Evolutionary conservation across 2,329 filamentous ascomycete genomes (phyloP).

Genomic region (Trichoderma atrobrunneum): DNA sequence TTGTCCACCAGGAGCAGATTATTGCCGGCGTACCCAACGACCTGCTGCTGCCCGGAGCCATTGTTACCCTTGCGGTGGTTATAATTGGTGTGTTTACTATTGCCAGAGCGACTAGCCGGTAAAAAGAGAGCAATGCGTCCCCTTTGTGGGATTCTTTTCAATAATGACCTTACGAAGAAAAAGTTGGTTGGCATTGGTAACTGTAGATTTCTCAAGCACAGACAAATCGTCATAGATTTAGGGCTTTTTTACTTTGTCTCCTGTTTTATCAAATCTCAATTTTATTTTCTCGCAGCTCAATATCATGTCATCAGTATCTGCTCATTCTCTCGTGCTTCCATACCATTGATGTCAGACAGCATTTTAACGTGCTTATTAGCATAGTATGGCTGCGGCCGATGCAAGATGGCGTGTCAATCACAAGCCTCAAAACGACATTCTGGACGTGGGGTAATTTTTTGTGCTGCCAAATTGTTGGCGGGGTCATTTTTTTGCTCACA

Average conservation of each 20-base stretch:
- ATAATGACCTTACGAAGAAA: conserved; percentile 41
- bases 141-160: conserved; percentile 19
- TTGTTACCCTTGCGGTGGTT: conserved; percentile 90
- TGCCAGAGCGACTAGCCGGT: conserved; percentile 62
- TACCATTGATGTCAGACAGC: neutral
- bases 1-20: conserved; percentile 65
- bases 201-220: conserved; percentile 20
- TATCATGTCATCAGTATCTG: neutral
- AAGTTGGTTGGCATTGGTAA: conserved; percentile 20
- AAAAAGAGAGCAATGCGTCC: conserved; percentile 25
- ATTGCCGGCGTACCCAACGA: conserved; percentile 94
- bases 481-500: neutral
- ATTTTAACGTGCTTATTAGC: neutral
- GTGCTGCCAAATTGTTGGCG: neutral
- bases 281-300: neutral
- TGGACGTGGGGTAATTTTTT: neutral
- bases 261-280: neutral
- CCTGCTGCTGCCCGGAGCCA: conserved; percentile 84
- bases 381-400: neutral
- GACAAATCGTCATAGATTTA: conserved; percentile 20
- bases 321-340: neutral
- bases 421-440: neutral
- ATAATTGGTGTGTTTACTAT: conserved; percentile 93
- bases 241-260: neutral
- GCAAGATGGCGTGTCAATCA: neutral